phyloP scores from a whole-genome alignment of 2,329 filamentous ascomycete genomes.

The Pyricularia sp. region DNA sequence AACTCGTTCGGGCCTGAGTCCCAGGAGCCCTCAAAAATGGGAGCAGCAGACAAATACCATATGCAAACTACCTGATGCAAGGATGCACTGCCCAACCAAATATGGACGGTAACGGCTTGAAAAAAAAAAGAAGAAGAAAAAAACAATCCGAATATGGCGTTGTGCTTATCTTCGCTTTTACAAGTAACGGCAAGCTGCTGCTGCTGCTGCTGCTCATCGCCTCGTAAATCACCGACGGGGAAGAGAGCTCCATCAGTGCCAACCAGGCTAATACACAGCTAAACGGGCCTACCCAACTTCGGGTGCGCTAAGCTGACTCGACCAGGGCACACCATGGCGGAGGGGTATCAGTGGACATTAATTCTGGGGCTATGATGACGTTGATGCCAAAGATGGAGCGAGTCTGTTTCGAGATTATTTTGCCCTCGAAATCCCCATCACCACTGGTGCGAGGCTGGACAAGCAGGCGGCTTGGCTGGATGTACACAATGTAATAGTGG shows the following conservation, averaged over 20 bases:
- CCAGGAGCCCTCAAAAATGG: background rate
- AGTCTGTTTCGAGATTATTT: background rate
- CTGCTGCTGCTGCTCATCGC: background rate
- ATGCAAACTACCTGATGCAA: background rate
- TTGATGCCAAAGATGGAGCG: background rate
- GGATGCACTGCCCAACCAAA: background rate
- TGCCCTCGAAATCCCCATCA: background rate
- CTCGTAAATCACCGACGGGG: background rate
- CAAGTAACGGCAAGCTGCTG: background rate
- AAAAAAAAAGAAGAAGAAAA: background rate
- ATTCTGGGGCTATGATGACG: conserved; percentile 1
- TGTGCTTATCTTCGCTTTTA: background rate
- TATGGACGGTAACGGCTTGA: background rate
- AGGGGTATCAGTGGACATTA: background rate
- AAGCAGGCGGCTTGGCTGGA: background rate
- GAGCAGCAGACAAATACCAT: background rate
- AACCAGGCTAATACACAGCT: background rate
- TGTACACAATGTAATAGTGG: background rate
- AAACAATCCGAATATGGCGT: background rate
- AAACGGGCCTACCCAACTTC: background rate
- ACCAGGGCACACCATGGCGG: background rate
- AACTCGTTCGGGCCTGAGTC: background rate
- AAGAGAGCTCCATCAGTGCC: background rate
- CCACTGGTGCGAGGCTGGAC: background rate
- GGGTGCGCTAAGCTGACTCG: conserved; percentile 3